Conservation (phyloP, 805 yeast genomes). For the Kluyveromyces lactis region DNA sequence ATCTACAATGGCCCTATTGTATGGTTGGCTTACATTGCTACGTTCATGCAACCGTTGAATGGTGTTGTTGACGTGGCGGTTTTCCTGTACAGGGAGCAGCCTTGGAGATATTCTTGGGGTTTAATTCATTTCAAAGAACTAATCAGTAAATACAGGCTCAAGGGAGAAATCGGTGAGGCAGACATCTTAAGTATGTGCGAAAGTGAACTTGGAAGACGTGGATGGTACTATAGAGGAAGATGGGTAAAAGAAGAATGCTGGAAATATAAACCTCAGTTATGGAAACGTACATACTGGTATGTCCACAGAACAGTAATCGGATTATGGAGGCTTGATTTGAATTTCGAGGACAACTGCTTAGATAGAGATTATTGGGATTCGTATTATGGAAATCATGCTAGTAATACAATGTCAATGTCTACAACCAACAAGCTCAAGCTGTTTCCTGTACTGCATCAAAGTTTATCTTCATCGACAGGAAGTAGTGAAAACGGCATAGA, state of each 20-base stretch:
- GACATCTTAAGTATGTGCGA: slow-evolving; percentile 18
- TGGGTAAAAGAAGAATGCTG: slow-evolving; percentile 20
- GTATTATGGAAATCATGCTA: slow-evolving; percentile 10
- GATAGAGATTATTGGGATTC: slow-evolving; percentile 18
- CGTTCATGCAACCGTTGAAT: slow-evolving; percentile 72
- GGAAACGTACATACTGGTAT: slow-evolving; percentile 23
- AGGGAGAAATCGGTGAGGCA: slow-evolving; percentile 21
- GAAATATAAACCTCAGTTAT: slow-evolving; percentile 18
- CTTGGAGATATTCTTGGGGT: slow-evolving; percentile 52
- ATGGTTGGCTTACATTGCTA: slow-evolving; percentile 61
- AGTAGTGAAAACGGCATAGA: slow-evolving; percentile 4
- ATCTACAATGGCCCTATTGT: slow-evolving; percentile 41
- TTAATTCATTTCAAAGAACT: slow-evolving; percentile 17
- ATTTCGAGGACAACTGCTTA: slow-evolving; percentile 22
- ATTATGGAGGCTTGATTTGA: slow-evolving; percentile 8
- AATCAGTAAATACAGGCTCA: slow-evolving; percentile 15
- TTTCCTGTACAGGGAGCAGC: slow-evolving; percentile 67
- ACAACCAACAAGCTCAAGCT: background rate
- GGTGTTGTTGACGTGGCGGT: slow-evolving; percentile 73
- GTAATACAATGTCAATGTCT: background rate
- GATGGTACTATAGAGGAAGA: slow-evolving; percentile 28
- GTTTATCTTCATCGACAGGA: slow-evolving; percentile 4
- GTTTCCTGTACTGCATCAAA: background rate
- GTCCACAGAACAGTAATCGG: slow-evolving; percentile 15
- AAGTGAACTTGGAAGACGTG: slow-evolving; percentile 20